Conservation (phyloP, 352 stramenopile species). For the Blastocystis sp. region DNA sequence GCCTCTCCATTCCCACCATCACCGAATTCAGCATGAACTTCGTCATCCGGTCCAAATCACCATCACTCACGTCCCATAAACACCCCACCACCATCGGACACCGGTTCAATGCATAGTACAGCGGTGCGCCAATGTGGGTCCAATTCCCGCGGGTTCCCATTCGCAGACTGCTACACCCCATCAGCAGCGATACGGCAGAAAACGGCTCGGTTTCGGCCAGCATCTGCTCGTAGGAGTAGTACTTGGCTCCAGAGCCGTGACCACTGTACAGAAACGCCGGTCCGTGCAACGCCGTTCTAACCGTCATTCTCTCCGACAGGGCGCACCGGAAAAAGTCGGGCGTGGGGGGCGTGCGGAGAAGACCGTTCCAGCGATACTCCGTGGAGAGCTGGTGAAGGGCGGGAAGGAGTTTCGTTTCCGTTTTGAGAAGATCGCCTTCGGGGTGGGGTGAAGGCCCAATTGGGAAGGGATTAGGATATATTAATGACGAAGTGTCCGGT, state of each 20-base stretch:
- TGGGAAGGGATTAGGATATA: constrained; percentile 6
- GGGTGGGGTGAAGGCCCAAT: constrained; percentile 35
- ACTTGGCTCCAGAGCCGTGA: constrained; percentile 35
- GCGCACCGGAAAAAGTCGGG: constrained; percentile 18
- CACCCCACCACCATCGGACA: constrained; percentile 14
- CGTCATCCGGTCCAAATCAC: constrained; percentile 46
- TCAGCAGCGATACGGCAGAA: constrained; percentile 6
- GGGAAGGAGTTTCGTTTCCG: constrained; percentile 24
- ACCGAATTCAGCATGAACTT: neutral
- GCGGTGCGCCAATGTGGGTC: neutral
- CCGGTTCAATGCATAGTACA: constrained; percentile 25
- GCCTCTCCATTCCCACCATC: neutral
- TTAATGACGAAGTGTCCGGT: constrained; percentile 45
- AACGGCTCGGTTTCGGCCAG: neutral
- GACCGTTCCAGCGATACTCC: constrained; percentile 1
- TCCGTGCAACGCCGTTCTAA: neutral
- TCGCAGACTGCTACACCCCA: constrained; percentile 10
- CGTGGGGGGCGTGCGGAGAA: neutral
- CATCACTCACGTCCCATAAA: constrained; percentile 63
- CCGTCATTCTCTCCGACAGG: neutral
- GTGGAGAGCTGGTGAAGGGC: neutral
- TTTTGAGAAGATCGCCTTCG: constrained; percentile 45
- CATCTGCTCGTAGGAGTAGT: constrained; percentile 44
- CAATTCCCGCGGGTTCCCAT: neutral
- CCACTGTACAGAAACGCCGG: constrained; percentile 24